These are phyloP conservation scores for Silene coronaria DNA, from an alignment of 179 eudicot genomes.

Conservation along the genomic window DNA sequence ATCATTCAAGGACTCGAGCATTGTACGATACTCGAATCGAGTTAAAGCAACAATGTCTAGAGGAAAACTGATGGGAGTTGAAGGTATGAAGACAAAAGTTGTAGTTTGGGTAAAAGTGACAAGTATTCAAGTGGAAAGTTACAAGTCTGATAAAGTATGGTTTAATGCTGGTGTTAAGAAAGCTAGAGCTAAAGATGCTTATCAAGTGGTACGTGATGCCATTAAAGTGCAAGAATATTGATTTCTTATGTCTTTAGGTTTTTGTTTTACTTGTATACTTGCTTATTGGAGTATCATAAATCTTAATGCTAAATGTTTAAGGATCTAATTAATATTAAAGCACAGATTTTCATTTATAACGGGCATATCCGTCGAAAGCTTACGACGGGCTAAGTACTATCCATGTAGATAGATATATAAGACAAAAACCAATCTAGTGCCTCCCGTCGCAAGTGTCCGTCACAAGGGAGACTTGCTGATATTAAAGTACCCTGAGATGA, in stretches of 20 bases:
- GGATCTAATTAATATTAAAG: no score
- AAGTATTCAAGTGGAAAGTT: conserved; percentile 49
- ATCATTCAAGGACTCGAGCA: conserved; percentile 61
- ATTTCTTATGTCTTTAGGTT: neutral
- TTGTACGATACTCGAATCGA: conserved; percentile 53
- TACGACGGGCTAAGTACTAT: no score
- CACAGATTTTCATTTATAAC: no score
- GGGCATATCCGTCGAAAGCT: no score
- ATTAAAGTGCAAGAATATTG: conserved; percentile 49
- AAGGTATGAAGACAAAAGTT: conserved; percentile 83
- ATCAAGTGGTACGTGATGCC: conserved; percentile 42
- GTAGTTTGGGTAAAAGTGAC: conserved; percentile 77
- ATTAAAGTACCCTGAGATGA: no score
- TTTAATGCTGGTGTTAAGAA: conserved; percentile 67
- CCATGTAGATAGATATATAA: no score
- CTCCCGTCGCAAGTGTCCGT: no score
- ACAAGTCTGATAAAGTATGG: conserved; percentile 60
- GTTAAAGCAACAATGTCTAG: conserved; percentile 53
- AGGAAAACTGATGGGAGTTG: conserved; percentile 62
- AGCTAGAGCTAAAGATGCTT: conserved; percentile 55
- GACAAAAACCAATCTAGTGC: no score
- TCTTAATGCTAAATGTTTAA: no score
- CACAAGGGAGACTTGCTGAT: no score
- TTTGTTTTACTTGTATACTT: no score
- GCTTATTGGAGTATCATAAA: no score